Percentiles rank a stretch among this genome's conserved stretches.
Conservation (phyloP, 352 stramenopile species). For the Pythium dissotocum region DNA sequence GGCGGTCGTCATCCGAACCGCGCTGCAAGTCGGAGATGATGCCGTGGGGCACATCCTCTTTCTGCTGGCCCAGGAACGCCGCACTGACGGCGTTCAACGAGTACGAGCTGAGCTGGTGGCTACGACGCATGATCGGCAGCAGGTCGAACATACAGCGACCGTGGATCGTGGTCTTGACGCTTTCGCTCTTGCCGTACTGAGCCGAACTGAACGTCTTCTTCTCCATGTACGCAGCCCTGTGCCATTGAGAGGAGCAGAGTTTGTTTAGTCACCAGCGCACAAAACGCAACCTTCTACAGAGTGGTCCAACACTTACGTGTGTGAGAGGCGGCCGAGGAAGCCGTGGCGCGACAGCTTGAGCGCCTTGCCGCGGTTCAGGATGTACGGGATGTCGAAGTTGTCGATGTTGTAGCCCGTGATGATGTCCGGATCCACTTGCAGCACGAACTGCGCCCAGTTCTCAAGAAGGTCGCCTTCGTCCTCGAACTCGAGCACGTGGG, state of each 20-base stretch:
- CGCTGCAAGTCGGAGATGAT: conserved; percentile 96
- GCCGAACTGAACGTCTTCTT: conserved; percentile 98
- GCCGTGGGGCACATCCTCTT: conserved; percentile 99
- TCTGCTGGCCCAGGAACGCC: conserved; percentile 97
- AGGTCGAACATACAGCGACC: conserved; percentile 99
- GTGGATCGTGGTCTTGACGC: conserved; percentile 98
- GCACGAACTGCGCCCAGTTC: conserved; percentile 97
- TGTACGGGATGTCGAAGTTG: conserved; percentile 99
- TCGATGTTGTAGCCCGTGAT: conserved; percentile 99
- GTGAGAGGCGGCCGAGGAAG: conserved; percentile 86
- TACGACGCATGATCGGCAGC: conserved; percentile 99
- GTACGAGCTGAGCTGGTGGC: conserved; percentile 99
- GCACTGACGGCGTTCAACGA: conserved; percentile 98
- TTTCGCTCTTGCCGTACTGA: conserved; percentile 97
- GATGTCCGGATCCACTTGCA: conserved; percentile 96
- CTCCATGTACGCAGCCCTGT: conserved; percentile 85
- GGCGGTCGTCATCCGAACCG: conserved; percentile 96
- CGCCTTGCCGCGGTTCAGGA: conserved; percentile 97
- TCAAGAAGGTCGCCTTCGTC: conserved; percentile 97
- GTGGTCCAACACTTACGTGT: conserved; percentile 53
- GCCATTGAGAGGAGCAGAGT: background rate
- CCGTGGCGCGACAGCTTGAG: conserved; percentile 82
- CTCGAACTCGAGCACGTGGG: conserved; percentile 97
- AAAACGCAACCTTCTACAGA: background rate
- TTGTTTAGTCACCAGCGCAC: background rate